Evolutionary conservation across 805 yeast species (phyloP).

Genomic region (Yarrowia keelungensis): DNA sequence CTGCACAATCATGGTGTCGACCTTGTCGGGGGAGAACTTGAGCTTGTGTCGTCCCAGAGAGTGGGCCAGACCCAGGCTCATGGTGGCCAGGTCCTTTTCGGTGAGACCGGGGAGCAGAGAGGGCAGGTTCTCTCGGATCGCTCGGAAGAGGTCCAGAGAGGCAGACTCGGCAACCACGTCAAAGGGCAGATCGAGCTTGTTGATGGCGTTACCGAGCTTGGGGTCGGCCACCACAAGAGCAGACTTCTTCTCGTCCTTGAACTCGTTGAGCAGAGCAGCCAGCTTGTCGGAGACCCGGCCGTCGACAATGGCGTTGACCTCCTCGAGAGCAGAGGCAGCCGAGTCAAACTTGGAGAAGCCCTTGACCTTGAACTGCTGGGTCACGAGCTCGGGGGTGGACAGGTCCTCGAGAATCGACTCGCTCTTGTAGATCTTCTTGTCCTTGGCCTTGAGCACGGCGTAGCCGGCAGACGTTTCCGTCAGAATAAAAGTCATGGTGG

Average conservation of each 20-base stretch:
- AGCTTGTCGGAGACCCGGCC: constrained; percentile 91
- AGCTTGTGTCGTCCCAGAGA: constrained; percentile 98
- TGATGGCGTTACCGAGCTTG: constrained; percentile 93
- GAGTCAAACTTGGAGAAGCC: constrained; percentile 93
- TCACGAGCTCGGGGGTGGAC: constrained; percentile 81
- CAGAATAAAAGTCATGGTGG: constrained; percentile 59
- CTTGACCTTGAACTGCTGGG: constrained; percentile 89
- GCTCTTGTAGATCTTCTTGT: constrained; percentile 94
- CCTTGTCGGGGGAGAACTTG: constrained; percentile 97
- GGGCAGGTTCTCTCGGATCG: constrained; percentile 92
- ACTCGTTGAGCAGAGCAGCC: constrained; percentile 63
- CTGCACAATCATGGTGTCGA: constrained; percentile 98
- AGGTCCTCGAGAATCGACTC: constrained; percentile 75
- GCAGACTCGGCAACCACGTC: constrained; percentile 94
- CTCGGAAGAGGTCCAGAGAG: constrained; percentile 91
- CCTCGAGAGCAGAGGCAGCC: constrained; percentile 96
- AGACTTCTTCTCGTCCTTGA: constrained; percentile 63
- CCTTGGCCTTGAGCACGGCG: constrained; percentile 96
- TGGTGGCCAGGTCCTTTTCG: constrained; percentile 82
- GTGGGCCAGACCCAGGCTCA: constrained; percentile 98
- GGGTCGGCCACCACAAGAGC: constrained; percentile 92
- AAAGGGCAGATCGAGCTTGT: constrained; percentile 81
- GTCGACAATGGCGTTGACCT: constrained; percentile 88
- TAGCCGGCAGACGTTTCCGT: constrained; percentile 99
- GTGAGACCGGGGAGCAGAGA: constrained; percentile 92